phyloP scores from a whole-genome alignment of 805 yeast species.

The Candida sphagnicola region DNA sequence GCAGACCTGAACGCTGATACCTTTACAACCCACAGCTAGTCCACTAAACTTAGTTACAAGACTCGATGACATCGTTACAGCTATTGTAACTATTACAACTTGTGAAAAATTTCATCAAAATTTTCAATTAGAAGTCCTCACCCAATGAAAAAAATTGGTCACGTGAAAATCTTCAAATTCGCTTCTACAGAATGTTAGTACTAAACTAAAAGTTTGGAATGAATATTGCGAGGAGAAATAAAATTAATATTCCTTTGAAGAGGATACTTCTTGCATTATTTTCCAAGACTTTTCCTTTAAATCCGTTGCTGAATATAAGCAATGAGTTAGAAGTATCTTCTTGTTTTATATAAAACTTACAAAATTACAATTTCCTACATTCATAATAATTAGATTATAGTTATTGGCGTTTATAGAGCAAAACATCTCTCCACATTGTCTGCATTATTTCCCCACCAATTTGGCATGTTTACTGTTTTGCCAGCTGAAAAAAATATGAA shows the following conservation, averaged over 20 bases:
- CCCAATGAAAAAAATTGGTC: conserved; percentile 1
- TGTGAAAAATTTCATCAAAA: neutral
- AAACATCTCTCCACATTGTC: conserved; percentile 39
- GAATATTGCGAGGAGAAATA: no score
- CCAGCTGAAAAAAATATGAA: conserved; percentile 26
- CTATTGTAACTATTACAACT: neutral
- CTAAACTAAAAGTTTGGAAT: no score
- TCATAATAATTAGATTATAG: neutral
- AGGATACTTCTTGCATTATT: no score
- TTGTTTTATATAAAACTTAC: no score
- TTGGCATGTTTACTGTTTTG: conserved; percentile 20
- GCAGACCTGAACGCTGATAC: neutral
- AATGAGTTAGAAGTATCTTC: no score
- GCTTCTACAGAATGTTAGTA: no score
- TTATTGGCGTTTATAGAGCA: conserved; percentile 15
- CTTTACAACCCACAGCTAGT: neutral
- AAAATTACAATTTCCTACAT: no score
- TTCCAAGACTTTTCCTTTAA: no score
- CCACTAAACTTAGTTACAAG: conserved; percentile 2
- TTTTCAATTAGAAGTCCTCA: neutral
- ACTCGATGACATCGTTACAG: conserved; percentile 4
- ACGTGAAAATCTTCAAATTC: neutral
- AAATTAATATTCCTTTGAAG: no score
- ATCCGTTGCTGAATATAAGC: no score
- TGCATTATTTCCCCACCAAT: conserved; percentile 45